phyloP scores from a whole-genome alignment of 2,329 filamentous ascomycete species.

The Ceratocystis albifundus region DNA sequence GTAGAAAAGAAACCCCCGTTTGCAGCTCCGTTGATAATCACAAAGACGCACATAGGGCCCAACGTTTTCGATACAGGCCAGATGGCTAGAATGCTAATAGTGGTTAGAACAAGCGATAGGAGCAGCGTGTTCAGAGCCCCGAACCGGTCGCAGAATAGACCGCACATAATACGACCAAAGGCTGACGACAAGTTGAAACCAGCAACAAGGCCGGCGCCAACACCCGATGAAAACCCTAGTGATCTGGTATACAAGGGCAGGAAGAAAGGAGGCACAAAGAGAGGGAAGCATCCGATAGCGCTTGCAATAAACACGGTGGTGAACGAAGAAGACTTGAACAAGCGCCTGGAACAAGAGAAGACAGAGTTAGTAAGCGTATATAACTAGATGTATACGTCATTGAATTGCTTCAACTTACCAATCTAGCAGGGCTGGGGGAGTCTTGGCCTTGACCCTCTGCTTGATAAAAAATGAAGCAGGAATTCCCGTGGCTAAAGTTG shows the following conservation, averaged over 20 bases:
- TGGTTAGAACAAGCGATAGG: constrained; percentile 40
- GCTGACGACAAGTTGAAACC: constrained; percentile 52
- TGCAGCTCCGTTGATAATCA: constrained; percentile 46
- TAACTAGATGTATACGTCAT: too few species aligned
- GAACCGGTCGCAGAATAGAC: constrained; percentile 42
- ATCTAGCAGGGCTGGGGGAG: constrained; percentile 36
- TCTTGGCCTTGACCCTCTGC: constrained; percentile 34
- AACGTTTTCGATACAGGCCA: constrained; percentile 49
- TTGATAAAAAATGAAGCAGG: constrained; percentile 45
- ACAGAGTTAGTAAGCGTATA: too few species aligned
- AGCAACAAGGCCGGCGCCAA: constrained; percentile 47
- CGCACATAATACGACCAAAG: constrained; percentile 44
- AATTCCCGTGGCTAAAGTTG: constrained; percentile 42
- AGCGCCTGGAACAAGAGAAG: constrained; percentile 30
- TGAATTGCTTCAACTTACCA: constrained; percentile 31
- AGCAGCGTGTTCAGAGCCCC: constrained; percentile 47
- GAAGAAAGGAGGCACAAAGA: constrained; percentile 52
- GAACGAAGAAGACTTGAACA: constrained; percentile 44
- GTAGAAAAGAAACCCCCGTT: constrained; percentile 54
- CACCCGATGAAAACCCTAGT: constrained; percentile 41
- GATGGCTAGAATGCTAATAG: constrained; percentile 47
- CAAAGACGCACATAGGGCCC: constrained; percentile 44
- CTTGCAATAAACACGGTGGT: constrained; percentile 42
- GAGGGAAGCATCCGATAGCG: constrained; percentile 46
- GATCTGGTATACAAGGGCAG: constrained; percentile 45